Percentiles rank a stretch among this genome's conserved stretches.
phyloP scores from a whole-genome alignment of 352 stramenopile genomes.

The Elongisporangium prolatum region DNA sequence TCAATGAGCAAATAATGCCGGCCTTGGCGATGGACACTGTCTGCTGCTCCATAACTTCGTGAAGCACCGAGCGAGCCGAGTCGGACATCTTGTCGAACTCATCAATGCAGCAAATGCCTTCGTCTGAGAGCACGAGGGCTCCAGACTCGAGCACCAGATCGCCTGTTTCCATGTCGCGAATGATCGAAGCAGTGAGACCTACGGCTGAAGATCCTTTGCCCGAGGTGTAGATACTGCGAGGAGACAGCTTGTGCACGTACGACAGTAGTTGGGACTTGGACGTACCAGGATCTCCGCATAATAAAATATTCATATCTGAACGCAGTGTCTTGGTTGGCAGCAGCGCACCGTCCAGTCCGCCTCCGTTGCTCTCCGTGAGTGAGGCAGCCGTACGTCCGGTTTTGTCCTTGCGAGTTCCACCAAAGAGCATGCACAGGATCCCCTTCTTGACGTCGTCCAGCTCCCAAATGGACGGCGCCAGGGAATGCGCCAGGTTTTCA shows the following conservation, averaged over 20 bases:
- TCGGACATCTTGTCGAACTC: slow-evolving; percentile 99
- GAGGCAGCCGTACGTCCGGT: slow-evolving; percentile 13
- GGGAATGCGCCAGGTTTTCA: slow-evolving; percentile 72
- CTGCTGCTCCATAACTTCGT: slow-evolving; percentile 99
- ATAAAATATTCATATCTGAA: slow-evolving; percentile 98
- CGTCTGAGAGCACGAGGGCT: slow-evolving; percentile 96
- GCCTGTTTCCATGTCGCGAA: slow-evolving; percentile 96
- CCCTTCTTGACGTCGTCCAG: slow-evolving; percentile 99
- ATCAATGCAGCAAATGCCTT: slow-evolving; percentile 99
- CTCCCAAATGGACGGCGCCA: slow-evolving; percentile 89
- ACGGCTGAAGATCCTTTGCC: slow-evolving; percentile 98
- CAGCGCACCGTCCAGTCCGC: slow-evolving; percentile 35
- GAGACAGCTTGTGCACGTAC: slow-evolving; percentile 95
- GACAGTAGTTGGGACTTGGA: slow-evolving; percentile 98
- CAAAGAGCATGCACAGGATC: slow-evolving; percentile 98
- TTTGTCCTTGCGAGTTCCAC: slow-evolving; percentile 88
- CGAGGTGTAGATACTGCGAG: slow-evolving; percentile 98
- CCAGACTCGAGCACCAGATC: slow-evolving; percentile 97
- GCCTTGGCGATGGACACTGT: slow-evolving; percentile 98
- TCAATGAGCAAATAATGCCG: slow-evolving; percentile 98
- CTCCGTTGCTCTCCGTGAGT: slow-evolving; percentile 7
- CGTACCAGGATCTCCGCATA: slow-evolving; percentile 97
- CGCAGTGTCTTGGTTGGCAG: slow-evolving; percentile 71
- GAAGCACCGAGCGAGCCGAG: slow-evolving; percentile 95
- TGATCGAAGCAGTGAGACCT: slow-evolving; percentile 96